These are phyloP conservation scores for Aethionema arabicum DNA, from an alignment of 345 rosid genomes.

Conservation along the genomic window DNA sequence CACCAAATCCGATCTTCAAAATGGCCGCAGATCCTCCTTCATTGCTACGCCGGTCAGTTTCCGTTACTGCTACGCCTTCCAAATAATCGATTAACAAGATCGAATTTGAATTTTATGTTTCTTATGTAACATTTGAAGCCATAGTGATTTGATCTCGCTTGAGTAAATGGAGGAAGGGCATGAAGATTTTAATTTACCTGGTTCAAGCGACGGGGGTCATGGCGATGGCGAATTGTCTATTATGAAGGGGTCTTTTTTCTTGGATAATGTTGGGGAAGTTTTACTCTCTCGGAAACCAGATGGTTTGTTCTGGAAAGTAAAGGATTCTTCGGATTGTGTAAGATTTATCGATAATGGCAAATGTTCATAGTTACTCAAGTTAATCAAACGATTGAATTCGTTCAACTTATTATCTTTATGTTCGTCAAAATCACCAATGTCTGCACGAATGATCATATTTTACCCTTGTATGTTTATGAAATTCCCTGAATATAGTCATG, in stretches of 20 bases:
- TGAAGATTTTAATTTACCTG: slow-evolving; percentile 1
- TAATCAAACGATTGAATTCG: slow-evolving; percentile 2
- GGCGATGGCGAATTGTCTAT: slow-evolving; percentile 31
- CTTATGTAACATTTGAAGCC: not conserved
- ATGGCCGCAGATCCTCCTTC: too few relatives aligned
- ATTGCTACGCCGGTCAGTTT: too few relatives aligned
- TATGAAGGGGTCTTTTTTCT: slow-evolving; percentile 44
- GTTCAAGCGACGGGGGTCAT: slow-evolving; percentile 19
- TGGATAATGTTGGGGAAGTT: slow-evolving; percentile 75
- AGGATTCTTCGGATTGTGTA: slow-evolving; percentile 51
- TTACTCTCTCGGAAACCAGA: slow-evolving; percentile 50
- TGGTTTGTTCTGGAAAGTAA: slow-evolving; percentile 75
- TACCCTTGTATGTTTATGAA: not conserved
- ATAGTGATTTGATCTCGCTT: not conserved
- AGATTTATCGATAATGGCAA: slow-evolving; percentile 26
- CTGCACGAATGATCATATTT: not conserved
- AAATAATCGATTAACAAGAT: slow-evolving; percentile 3
- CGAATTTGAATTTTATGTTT: not conserved
- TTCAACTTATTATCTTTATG: not conserved
- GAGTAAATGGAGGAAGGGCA: slow-evolving; percentile 21
- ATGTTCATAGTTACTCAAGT: slow-evolving; percentile 9
- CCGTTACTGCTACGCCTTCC: not conserved
- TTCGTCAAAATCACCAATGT: not conserved
- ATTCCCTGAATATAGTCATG: not conserved
- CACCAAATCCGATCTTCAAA: too few relatives aligned